Evolutionary conservation across 106 monocot genomes (phyloP), one percentile per base, ranked within the genome.

Genomic region (Alisma plantagoaquatica): DNA sequence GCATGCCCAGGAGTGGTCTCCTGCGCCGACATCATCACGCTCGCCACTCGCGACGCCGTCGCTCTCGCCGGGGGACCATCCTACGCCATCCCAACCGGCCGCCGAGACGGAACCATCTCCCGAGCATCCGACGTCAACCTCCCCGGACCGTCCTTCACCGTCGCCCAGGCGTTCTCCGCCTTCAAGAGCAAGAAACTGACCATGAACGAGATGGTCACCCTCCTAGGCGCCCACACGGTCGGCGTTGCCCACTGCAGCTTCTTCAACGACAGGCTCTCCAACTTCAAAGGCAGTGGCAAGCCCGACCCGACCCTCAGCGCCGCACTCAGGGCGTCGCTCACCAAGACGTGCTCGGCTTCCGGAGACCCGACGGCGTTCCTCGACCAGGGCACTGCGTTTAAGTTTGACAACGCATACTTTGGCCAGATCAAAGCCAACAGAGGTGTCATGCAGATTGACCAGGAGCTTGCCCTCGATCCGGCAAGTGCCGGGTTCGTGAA

Each of bases 11-110:
- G 18, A 35, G 50, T 23, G 1, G 77, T 77, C 50, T 77, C 77
- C 1, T 77, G 77, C 46, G 71, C 71, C 1, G 77, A 77, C 51
- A 46, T 71, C 27, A 61, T 77, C n/a, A 61, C 56, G 11, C 54
- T 71, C 3, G 62, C 66, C 4, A 62, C 71, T 10, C 46, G 77
- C 2, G 77, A 77, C 23, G 49, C 62, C 1, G 56, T 71, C 4
- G 27, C 67, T 17, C 29, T 75, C 10, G 42, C 67, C 26, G 77
- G 77, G 22, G 77, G 71, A 19, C 50, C 29, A 2, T 4, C 15
- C 42, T 77, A 71, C 57, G 22, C 29, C 16, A 27, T 77, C 3
- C 65, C 65, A 21, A 60, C 61, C 2, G 77, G 77, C 29, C 19
- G 77, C 4, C 50, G 66, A 5, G 77, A 77, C 43, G 71, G 62